Conservation (phyloP, 2,329 filamentous ascomycete species). For the Colletotrichum sp. region DNA sequence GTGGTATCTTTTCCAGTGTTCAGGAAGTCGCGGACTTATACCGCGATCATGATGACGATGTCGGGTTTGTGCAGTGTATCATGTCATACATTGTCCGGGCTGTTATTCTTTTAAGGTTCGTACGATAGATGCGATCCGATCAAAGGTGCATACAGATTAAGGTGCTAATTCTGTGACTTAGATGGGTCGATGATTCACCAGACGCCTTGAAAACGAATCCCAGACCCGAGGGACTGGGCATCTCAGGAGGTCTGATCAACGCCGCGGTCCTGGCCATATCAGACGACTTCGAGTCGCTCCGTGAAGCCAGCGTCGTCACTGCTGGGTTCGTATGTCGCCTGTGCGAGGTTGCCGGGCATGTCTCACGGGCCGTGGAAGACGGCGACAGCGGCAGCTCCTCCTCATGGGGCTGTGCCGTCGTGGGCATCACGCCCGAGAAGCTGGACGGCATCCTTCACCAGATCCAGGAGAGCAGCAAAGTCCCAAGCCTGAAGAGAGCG, state of each 20-base stretch:
- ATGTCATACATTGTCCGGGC: not conserved
- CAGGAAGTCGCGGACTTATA: not conserved
- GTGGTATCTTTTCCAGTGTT: not conserved
- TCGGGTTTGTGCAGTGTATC: not conserved
- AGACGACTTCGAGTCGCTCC: not conserved
- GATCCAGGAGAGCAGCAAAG: not conserved
- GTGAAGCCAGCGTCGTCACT: not conserved
- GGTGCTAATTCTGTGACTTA: not conserved
- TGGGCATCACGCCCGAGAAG: not conserved
- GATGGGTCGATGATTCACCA: not conserved
- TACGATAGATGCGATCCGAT: not conserved
- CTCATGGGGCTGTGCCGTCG: not conserved
- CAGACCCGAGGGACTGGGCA: not conserved
- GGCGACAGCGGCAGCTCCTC: not conserved
- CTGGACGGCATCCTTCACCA: not conserved
- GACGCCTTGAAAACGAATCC: not conserved
- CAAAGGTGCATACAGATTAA: no score
- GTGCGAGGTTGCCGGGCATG: not conserved
- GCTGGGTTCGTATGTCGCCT: not conserved
- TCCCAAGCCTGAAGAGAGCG: not conserved
- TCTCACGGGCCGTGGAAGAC: not conserved
- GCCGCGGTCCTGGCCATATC: not conserved
- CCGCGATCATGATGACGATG: not conserved
- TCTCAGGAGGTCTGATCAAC: not conserved
- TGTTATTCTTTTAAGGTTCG: not conserved